Conservation (phyloP, 352 stramenopile genomes). For the Chrysophaeum taylorii region DNA sequence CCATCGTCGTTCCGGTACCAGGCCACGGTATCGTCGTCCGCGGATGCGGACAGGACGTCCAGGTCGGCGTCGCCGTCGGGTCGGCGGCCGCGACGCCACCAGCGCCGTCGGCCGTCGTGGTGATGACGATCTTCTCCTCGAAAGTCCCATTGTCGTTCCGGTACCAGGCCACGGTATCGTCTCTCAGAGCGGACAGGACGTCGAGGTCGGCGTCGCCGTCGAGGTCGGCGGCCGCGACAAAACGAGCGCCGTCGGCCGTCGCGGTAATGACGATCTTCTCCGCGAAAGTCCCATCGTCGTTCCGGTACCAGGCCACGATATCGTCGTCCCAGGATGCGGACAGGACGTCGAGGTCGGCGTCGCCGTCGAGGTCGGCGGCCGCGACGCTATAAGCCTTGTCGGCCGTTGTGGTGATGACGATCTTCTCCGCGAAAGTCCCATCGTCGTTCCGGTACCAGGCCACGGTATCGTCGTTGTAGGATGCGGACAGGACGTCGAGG, state of each 20-base stretch:
- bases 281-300: background rate
- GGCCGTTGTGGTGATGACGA: background rate
- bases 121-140: background rate
- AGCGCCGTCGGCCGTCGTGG: background rate
- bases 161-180: background rate
- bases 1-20: background rate
- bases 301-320: background rate
- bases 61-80: slow-evolving; percentile 1
- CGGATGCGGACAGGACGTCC: background rate
- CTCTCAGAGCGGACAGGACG: slow-evolving; percentile 18
- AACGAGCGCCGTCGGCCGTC: background rate
- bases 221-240: slow-evolving; percentile 21
- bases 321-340: background rate
- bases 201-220: slow-evolving; percentile 27
- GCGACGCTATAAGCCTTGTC: background rate
- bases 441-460: slow-evolving; percentile 21
- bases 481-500: background rate
- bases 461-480: background rate
- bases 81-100: background rate
- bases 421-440: background rate
- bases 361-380: background rate
- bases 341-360: background rate
- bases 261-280: background rate
- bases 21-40: background rate
- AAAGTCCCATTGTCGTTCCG: background rate